Evolutionary conservation across 305 asterid genomes (phyloP), one percentile per base, ranked within the genome.

Genomic region (Fraxinus greggii): DNA sequence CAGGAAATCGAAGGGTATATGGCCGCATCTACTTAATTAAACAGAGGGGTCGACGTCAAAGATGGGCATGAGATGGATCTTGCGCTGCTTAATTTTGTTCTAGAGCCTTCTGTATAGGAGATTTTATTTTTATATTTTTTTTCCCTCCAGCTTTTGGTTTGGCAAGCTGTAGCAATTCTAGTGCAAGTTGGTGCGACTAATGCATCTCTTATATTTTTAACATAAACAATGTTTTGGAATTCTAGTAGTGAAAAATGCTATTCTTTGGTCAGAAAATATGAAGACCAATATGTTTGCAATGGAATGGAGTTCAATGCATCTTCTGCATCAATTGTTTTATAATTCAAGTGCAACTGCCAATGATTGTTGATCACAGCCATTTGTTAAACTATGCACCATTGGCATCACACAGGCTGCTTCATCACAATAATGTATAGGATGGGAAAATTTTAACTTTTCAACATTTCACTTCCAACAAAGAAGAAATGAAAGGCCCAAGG

Each of bases 1-100:
- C 93, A 83, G 91, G 94, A 70, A 86, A 78, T 77, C 85, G 84
- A 79, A 94, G 99, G 99, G 98, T 93, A 17, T 86, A 95, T 86
- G 98, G 98, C 2, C 98, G 98, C 19, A 90, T 95, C 80, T 95
- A 95, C 88, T 87, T 95, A 45, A 89, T 94, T 73, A 94, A 93
- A 84, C 73, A 89, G 29, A 87, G 88, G 78, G 86, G 92, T 61
- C 83, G 90, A 88, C 87, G 78, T 32, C 93, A 91, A 87, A 86
- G 91, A 87, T 89, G 89, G 91, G 79, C 77, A 72, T 92, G 80
- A 87, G 61, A 80, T 26, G 33, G 31, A 72, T 48, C 77, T 23
- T 59, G 15, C 13, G 38, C 36, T 51, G 63, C 21, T 51, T 51
- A 17, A 19, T 45, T 80, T 33, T 67, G 79, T 28, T 79, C 77